Percentiles rank a stretch among this genome's conserved stretches.
Evolutionary conservation across 1,139 yeast genomes (phyloP).

Genomic region (Blastobotrys petasosporus): DNA sequence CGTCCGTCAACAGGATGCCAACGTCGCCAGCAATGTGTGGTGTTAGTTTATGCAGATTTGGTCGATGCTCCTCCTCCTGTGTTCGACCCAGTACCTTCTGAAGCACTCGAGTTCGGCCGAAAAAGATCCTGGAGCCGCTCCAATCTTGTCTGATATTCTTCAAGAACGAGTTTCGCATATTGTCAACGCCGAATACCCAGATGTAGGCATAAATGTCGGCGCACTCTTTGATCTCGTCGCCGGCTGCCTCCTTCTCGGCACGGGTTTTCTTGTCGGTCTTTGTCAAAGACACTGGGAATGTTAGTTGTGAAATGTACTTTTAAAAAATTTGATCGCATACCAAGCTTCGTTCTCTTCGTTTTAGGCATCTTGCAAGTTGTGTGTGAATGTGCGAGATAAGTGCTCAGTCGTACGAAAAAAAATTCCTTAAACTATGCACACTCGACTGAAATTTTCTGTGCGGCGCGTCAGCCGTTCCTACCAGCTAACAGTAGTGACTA

Average conservation of each 20-base stretch:
- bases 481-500: too few species aligned
- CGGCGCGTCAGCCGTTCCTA: too few species aligned
- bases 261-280: slow-evolving; percentile 94
- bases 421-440: not conserved
- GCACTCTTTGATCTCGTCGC: slow-evolving; percentile 80
- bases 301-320: slow-evolving; percentile 1
- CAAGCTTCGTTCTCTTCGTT: slow-evolving; percentile 68
- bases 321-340: slow-evolving; percentile 15
- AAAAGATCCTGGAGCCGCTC: slow-evolving; percentile 78
- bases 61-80: slow-evolving; percentile 84
- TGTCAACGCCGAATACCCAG: slow-evolving; percentile 83
- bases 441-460: not conserved
- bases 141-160: slow-evolving; percentile 91
- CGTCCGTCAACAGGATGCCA: slow-evolving; percentile 85
- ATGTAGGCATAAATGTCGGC: slow-evolving; percentile 71
- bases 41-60: slow-evolving; percentile 66
- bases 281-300: slow-evolving; percentile 65
- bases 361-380: slow-evolving; percentile 62
- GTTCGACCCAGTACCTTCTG: slow-evolving; percentile 87
- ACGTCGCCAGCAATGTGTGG: slow-evolving; percentile 62
- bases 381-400: too few species aligned
- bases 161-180: slow-evolving; percentile 92
- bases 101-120: slow-evolving; percentile 90
- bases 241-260: slow-evolving; percentile 84
- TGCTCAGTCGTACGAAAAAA: too few species aligned